Base-by-base conservation (phyloP, 495 filamentous ascomycete species). In the Daldinia bambusicola region DNA sequence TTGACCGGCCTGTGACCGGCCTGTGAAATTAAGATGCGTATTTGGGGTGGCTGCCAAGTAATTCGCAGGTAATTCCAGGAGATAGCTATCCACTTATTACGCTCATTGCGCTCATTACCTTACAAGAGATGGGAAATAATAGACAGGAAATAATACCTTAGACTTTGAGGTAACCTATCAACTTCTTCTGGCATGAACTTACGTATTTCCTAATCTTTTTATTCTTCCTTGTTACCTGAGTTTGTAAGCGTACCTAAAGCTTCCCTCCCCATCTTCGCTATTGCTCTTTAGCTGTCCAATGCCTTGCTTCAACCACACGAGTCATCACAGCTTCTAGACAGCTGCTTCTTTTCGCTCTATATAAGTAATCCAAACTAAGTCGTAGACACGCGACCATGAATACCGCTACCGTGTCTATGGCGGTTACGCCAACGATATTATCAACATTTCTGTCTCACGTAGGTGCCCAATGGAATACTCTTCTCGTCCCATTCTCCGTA, bases 401-500 rank as follows among this genome's bases (percentile, higher is more conserved):
- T 77, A 94, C 92, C 6, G 82, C 92, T 36, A 86, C 90, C 2
- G 86, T 95, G 41, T 84, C 85, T 34, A 83, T 90, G 65, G 92
- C 91, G 32, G 87, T 97, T 41, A 91, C 92, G 66, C 93, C 93
- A 13, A 89, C 90, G 1, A 90, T 94, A 36, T 80, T 96, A 36
- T 88, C 90, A 51, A 95, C 93, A 6, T 88, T 92, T 59, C 78
- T 96, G 74, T 89, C 87, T 71, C 93, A 97, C 84, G 92, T 93
- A 83, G 72, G 84, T 81, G 36, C 5, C 50, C 22, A 32, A 41
- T 66, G 41, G 45, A 41, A 65, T 50, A 31, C 37, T 30, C 30
- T 32, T 34, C 16, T 18, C 22, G 10, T 45, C 41, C 14, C 4
- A 41, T 16, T 30, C 30, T 34, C 40, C 55, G 14, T 55, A 7